A percentile compares a stretch with the other conserved stretches of the same genome.
These are phyloP conservation scores for Fraxinus greggii DNA, from an alignment of 305 asterid genomes.

Conservation along the genomic window DNA sequence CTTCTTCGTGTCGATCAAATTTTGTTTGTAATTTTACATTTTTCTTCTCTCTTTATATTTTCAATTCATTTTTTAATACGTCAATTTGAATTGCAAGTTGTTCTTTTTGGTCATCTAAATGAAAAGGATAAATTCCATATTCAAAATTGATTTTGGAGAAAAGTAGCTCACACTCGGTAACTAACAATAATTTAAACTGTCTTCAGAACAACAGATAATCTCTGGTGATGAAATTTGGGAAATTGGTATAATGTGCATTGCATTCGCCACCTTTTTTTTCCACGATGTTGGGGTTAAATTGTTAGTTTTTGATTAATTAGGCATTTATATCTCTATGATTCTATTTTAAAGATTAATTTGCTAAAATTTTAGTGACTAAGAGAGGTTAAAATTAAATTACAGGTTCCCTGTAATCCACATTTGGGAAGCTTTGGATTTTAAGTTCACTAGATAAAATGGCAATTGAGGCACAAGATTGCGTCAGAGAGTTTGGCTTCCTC, in stretches of 20 bases:
- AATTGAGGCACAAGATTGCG: slow-evolving; percentile 34
- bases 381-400: not conserved
- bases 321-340: not conserved
- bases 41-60: too few species aligned
- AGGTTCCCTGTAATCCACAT: not conserved
- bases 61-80: not conserved
- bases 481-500: slow-evolving; percentile 34
- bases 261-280: not conserved
- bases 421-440: slow-evolving; percentile 11
- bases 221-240: not conserved
- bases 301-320: not conserved
- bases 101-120: too few species aligned
- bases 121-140: not conserved
- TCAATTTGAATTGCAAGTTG: too few species aligned
- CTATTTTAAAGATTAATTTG: not conserved
- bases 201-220: not conserved
- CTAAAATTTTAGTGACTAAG: not conserved
- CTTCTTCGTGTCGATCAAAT: too few species aligned
- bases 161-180: too few species aligned
- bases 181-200: too few species aligned
- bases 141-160: not conserved
- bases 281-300: not conserved
- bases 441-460: slow-evolving; percentile 31
- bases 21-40: too few species aligned
- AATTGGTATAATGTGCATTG: not conserved